Base-by-base conservation (phyloP, 1,284 basidiomycete species). In the Ceratobasidium sp. region DNA sequence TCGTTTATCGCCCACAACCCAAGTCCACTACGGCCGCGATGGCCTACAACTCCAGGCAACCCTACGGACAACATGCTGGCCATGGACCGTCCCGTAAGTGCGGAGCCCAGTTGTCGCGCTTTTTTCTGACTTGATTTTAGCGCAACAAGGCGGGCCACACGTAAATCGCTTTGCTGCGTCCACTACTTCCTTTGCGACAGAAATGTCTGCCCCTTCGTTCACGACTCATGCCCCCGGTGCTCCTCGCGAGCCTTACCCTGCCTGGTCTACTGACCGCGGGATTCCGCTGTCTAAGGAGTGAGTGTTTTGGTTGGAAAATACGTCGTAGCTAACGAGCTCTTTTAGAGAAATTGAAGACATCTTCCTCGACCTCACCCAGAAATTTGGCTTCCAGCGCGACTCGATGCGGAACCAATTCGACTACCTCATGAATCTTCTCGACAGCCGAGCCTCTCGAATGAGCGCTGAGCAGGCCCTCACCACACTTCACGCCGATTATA, bases 401-500 rank as follows among this genome's bases (percentile, higher is more conserved):
- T 92, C 91, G 13, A 93, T 93, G 91, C 84, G 91, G 61, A 96
- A 91, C 85, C 76, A 86, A 93, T 98, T 97, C 84, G 97, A 98
- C 83, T 98, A 98, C 83, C 84, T 96, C 76, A 98, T 98, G 96
- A 96, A 98, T 79, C 89, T 96, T 75, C 89, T 99, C 77, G 97
- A 98, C 83, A 96, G 93, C 79, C 89, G 95, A 66, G 91, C 95
- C 6, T 96, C 94, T n/a, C 90, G 97, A 66, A 98, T 98, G 96
- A 92, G 94, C 2, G 96, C 97, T 6, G 93, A 95, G 80, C 95
- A 98, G 81, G 97, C 97, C 1, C 87, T 97, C 26, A 85, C 96
- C 73, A 98, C 96, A 0, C 87, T 99, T 6, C 97, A 99, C 80
- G 96, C 97, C 75, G 96, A 98, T 82, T 98, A 98, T 82, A 98